Conservation (phyloP, 495 filamentous ascomycete genomes). For the Penicillium argentinense region DNA sequence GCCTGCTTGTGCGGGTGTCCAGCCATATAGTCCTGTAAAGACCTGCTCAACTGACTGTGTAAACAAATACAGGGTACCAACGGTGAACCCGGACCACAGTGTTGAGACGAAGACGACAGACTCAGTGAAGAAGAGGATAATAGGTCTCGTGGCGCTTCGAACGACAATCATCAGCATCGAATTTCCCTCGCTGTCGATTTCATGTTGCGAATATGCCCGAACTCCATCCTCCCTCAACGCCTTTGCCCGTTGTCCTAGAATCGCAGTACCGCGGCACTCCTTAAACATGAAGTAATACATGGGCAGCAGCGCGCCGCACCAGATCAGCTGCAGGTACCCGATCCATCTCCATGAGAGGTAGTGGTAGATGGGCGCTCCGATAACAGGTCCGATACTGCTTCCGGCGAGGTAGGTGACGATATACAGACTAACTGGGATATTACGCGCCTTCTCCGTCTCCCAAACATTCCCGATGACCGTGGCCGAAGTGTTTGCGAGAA, state of each 20-base stretch:
- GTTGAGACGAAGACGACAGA: conserved; percentile 51
- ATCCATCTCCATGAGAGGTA: conserved; percentile 50
- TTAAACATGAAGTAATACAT: conserved; percentile 37
- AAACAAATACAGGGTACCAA: conserved; percentile 52
- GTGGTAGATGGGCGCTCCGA: conserved; percentile 43
- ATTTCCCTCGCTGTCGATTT: conserved; percentile 31
- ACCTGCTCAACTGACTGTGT: conserved; percentile 47
- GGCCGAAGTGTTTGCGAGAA: conserved; percentile 46
- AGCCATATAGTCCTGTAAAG: conserved; percentile 33
- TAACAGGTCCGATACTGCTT: conserved; percentile 47
- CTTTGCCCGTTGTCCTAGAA: conserved; percentile 37
- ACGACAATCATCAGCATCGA: conserved; percentile 21
- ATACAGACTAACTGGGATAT: conserved; percentile 48
- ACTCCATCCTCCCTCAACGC: conserved; percentile 28
- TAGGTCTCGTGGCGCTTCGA: conserved; percentile 37
- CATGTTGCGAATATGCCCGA: conserved; percentile 35
- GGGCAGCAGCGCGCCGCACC: conserved; percentile 40
- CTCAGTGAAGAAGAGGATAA: conserved; percentile 51
- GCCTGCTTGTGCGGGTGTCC: conserved; percentile 30
- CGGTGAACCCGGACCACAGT: conserved; percentile 51
- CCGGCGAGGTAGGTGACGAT: conserved; percentile 43
- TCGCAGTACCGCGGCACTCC: conserved; percentile 44
- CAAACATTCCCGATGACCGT: conserved; percentile 52
- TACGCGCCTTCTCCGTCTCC: conserved; percentile 36
- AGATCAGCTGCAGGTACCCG: conserved; percentile 48